phyloP scores from a whole-genome alignment of 805 yeast species.

The Phaffomyces antillensis region DNA sequence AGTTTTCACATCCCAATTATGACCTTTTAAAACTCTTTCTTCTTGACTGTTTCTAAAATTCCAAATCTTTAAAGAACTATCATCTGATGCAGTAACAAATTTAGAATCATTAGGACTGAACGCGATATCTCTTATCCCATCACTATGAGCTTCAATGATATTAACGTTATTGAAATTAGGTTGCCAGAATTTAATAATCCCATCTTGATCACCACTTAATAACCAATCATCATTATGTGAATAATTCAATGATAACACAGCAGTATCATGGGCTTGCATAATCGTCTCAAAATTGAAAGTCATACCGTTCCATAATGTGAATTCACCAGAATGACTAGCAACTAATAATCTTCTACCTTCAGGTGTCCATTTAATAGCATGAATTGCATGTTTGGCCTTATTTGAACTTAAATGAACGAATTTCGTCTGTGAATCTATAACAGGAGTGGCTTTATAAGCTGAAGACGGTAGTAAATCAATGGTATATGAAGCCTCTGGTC shows the following conservation, averaged over 20 bases:
- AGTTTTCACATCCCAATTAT: slow-evolving; percentile 97
- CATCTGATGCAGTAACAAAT: slow-evolving; percentile 93
- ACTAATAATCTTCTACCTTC: slow-evolving; percentile 88
- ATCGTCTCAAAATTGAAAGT: slow-evolving; percentile 93
- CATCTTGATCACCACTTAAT: slow-evolving; percentile 89
- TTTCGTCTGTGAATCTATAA: slow-evolving; percentile 64
- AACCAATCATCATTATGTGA: slow-evolving; percentile 93
- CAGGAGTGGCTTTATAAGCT: slow-evolving; percentile 44
- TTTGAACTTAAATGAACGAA: slow-evolving; percentile 88
- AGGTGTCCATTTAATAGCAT: slow-evolving; percentile 93
- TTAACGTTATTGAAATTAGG: slow-evolving; percentile 96
- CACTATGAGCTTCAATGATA: slow-evolving; percentile 67
- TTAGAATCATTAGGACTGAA: slow-evolving; percentile 88
- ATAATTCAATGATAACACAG: slow-evolving; percentile 72
- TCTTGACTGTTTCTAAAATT: slow-evolving; percentile 83
- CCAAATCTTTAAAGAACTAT: slow-evolving; percentile 86
- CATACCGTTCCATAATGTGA: slow-evolving; percentile 94
- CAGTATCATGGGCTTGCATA: slow-evolving; percentile 97
- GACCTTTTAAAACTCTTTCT: slow-evolving; percentile 78
- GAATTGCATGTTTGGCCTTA: slow-evolving; percentile 86
- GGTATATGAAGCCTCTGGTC: slow-evolving; percentile 65
- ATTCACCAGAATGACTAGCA: slow-evolving; percentile 90
- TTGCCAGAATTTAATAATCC: slow-evolving; percentile 92
- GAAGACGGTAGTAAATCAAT: slow-evolving; percentile 60
- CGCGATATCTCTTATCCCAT: slow-evolving; percentile 78